Base-by-base conservation (phyloP, 1,284 basidiomycete genomes). In the Microbotryum lychnidis-dioicae region DNA sequence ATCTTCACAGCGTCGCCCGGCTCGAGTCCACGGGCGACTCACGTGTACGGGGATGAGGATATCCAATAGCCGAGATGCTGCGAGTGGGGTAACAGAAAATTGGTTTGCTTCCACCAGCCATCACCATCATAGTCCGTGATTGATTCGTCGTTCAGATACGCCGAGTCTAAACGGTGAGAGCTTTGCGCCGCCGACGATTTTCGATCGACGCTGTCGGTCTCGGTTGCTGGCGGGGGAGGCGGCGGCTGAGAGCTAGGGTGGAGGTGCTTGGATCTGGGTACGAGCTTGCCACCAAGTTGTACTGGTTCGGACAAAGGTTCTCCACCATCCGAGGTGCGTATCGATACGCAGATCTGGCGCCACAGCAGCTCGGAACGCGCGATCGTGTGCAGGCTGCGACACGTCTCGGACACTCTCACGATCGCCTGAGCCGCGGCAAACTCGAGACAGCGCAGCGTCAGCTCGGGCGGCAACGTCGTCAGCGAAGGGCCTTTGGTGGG, bases 31-130 rank as follows among this genome's bases (percentile, higher is more conserved):
- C 20, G 27, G n/a, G 1, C 25, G 5, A 44, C 63, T 44, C 18
- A 66, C 67, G 44, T 66, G 65, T 63, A 66, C 9, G 61, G 54
- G 2, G 50, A 50, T 0, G 59, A 63, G n/a, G 60, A 62, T 1
- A 56, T 52, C n/a, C 57, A 67, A 45, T 61, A 69, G 4, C 67
- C 67, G 3, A 69, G 37, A 6, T 57, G 31, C 6, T 56, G 49
- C 0, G 60, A 46, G 14, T 54, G 21, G 4, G 58, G 59, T 2
- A 66, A 46, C n/a, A 68, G 31, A 51, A 62, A 66, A 16, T 21
- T 50, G 1, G 67, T 64, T 25, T 56, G 37, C 7, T 48, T 23
- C 25, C 27, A 53, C 64, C 62, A 64, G 20, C 33, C 21, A 16
- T 49, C 31, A 20, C 23, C 42, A 42, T 42, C 37, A 16, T 5